phyloP scores from a whole-genome alignment of 345 rosid species.

The Raphanus sativus region DNA sequence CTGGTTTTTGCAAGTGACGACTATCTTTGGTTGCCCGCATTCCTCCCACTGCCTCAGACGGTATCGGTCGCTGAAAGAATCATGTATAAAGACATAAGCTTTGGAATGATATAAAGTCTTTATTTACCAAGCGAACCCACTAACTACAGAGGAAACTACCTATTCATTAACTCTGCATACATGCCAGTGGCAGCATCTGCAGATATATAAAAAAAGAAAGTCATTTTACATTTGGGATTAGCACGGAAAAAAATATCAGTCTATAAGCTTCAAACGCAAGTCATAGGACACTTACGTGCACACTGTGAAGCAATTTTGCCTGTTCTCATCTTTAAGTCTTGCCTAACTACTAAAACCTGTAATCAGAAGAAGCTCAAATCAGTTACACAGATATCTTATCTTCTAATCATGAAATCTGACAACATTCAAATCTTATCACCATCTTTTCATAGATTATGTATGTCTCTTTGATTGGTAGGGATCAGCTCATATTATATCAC shows the following conservation, averaged over 20 bases:
- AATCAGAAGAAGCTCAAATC: slow-evolving; percentile 24
- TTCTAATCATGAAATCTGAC: not conserved
- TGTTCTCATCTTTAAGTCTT: slow-evolving; percentile 85
- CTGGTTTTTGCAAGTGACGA: slow-evolving; percentile 76
- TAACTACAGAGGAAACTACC: slow-evolving; percentile 42
- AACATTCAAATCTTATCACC: not conserved
- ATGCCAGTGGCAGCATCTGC: slow-evolving; percentile 93
- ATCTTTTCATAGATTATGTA: no score
- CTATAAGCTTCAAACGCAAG: slow-evolving; percentile 2
- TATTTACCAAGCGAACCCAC: slow-evolving; percentile 4
- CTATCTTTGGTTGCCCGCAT: slow-evolving; percentile 87
- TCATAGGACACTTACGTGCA: slow-evolving; percentile 62
- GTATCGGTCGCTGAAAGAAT: slow-evolving; percentile 55
- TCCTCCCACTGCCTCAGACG: slow-evolving; percentile 83
- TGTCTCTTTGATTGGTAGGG: no score
- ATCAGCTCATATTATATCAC: no score
- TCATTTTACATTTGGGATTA: slow-evolving; percentile 1
- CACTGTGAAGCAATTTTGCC: slow-evolving; percentile 90
- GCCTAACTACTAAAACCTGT: slow-evolving; percentile 90
- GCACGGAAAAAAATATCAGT: not conserved
- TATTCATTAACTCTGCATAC: slow-evolving; percentile 75
- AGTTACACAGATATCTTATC: not conserved
- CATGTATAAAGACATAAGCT: slow-evolving; percentile 13
- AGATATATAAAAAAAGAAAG: slow-evolving; percentile 10
- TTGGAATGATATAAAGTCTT: not conserved